phyloP scores from a whole-genome alignment of 495 filamentous ascomycete genomes.

The Aspergillus egyptiacus region DNA sequence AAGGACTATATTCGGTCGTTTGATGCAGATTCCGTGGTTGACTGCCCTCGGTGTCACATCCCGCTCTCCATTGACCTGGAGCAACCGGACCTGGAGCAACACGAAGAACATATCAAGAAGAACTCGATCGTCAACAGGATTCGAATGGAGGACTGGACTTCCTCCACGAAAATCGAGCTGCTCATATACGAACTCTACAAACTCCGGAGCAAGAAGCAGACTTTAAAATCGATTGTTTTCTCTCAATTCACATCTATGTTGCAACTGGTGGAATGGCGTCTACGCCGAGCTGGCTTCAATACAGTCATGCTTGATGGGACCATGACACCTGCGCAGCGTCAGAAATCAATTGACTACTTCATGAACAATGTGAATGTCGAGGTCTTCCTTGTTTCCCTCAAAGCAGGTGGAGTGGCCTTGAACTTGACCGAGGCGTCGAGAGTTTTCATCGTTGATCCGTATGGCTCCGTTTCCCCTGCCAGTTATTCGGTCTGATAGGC shows the following conservation, averaged over 20 bases:
- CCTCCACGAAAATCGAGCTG: conserved; percentile 95
- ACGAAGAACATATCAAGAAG: conserved; percentile 77
- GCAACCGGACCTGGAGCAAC: conserved; percentile 87
- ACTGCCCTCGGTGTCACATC: conserved; percentile 92
- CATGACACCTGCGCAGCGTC: conserved; percentile 89
- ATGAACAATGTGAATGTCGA: conserved; percentile 91
- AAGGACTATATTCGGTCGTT: conserved; percentile 76
- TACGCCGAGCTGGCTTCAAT: conserved; percentile 89
- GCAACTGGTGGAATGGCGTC: conserved; percentile 86
- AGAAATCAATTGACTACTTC: conserved; percentile 87
- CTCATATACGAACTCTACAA: conserved; percentile 88
- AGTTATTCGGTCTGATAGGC: not conserved
- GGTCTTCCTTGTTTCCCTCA: conserved; percentile 89
- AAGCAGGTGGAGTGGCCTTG: conserved; percentile 90
- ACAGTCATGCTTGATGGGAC: conserved; percentile 95
- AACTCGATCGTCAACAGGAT: conserved; percentile 95
- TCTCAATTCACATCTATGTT: conserved; percentile 69
- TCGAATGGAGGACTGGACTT: conserved; percentile 95
- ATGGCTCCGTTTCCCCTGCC: conserved; percentile 34
- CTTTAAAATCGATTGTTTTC: conserved; percentile 80
- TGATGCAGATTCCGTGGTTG: conserved; percentile 53
- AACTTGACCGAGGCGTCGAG: conserved; percentile 91
- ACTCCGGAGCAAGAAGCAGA: conserved; percentile 81
- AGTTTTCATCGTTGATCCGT: conserved; percentile 94
- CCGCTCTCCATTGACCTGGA: conserved; percentile 83